Evolutionary conservation across 306 rosid species (phyloP).

Genomic region (Cucurbita pepo): DNA sequence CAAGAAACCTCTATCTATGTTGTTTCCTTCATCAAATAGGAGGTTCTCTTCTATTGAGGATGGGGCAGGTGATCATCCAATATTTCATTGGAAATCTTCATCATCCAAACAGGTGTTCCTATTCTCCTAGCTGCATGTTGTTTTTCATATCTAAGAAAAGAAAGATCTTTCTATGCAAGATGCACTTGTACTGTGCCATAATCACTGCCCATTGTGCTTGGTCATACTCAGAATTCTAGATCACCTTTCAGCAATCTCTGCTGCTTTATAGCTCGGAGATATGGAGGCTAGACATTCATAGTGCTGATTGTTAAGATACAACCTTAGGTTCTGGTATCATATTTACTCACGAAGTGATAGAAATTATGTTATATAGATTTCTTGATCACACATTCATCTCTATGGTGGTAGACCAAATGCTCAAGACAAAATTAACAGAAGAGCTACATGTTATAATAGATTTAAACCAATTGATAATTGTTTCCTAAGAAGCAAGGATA

Average conservation of each 20-base stretch:
- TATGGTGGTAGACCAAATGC: not conserved
- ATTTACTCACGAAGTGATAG: not conserved
- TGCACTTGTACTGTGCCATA: not conserved
- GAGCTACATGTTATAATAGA: not conserved
- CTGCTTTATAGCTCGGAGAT: not conserved
- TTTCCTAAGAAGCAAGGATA: not conserved
- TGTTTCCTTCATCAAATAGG: slow-evolving; percentile 63
- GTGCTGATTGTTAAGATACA: not conserved
- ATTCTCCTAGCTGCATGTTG: slow-evolving; percentile 1
- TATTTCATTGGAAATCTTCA: slow-evolving; percentile 72
- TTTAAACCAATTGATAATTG: not conserved
- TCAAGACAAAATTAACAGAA: not conserved
- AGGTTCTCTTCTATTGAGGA: slow-evolving; percentile 59
- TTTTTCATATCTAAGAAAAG: not conserved
- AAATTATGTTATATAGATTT: not conserved
- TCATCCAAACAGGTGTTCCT: slow-evolving; percentile 48
- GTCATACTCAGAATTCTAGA: not conserved
- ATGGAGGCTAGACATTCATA: not conserved
- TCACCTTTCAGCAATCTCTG: not conserved
- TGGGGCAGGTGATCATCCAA: slow-evolving; percentile 50
- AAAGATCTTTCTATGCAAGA: not conserved
- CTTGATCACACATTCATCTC: not conserved
- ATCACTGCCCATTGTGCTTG: not conserved
- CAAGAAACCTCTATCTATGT: slow-evolving; percentile 45
- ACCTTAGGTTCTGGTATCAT: not conserved